Conservation (phyloP, 140 eudicot genomes). For the Erigeron philadelphicus region DNA sequence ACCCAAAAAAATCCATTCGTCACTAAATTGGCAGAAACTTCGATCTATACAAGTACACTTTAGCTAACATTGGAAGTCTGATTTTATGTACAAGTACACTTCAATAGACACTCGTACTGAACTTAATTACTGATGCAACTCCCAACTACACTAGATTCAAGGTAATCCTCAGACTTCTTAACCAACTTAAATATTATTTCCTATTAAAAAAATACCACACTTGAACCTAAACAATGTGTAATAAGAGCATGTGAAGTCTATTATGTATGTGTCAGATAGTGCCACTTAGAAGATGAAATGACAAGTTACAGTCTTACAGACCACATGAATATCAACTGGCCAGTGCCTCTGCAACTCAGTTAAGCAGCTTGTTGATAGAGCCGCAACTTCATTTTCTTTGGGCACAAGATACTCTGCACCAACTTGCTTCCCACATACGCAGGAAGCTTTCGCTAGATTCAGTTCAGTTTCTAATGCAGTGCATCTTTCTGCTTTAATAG, state of each 20-base stretch:
- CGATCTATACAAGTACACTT: neutral
- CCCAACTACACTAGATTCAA: too few species aligned
- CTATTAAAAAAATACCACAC: too few species aligned
- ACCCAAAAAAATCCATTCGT: neutral
- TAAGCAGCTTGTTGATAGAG: slow-evolving; percentile 1
- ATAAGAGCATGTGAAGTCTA: too few species aligned
- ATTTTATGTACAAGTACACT: slow-evolving; percentile 11
- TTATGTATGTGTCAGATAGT: neutral
- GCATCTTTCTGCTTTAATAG: slow-evolving; percentile 32
- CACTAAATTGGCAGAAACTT: neutral
- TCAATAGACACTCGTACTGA: too few species aligned
- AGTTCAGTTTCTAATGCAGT: slow-evolving; percentile 42
- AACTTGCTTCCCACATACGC: slow-evolving; percentile 26
- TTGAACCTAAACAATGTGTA: too few species aligned
- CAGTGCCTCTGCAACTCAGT: neutral
- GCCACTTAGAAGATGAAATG: neutral
- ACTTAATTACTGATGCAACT: too few species aligned
- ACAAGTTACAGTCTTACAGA: slow-evolving; percentile 21
- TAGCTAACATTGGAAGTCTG: slow-evolving; percentile 11
- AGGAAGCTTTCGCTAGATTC: slow-evolving; percentile 32
- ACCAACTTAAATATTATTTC: too few species aligned
- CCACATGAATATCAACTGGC: slow-evolving; percentile 26
- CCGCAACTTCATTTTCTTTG: slow-evolving; percentile 22
- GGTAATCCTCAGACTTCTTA: too few species aligned
- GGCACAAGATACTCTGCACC: neutral